These are phyloP conservation scores for Plenodomus biglobosus DNA, from an alignment of 2,329 filamentous ascomycete species.

Conservation along the genomic window DNA sequence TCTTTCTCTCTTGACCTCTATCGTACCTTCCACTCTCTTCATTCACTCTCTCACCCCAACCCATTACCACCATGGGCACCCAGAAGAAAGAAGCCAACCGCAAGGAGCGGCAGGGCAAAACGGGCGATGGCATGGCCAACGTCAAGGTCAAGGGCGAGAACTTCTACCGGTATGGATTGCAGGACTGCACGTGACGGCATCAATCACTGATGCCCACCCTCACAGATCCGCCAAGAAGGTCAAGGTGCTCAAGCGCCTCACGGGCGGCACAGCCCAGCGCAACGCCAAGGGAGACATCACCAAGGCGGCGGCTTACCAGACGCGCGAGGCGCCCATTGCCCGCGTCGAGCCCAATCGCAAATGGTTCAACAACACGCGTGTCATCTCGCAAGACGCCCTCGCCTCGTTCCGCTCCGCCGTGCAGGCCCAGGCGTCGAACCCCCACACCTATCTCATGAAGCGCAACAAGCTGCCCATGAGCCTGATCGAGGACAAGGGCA, in stretches of 20 bases:
- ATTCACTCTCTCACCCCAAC: constrained; percentile 6
- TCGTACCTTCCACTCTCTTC: constrained; percentile 10
- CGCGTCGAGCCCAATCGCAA: constrained; percentile 94
- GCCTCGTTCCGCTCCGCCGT: constrained; percentile 88
- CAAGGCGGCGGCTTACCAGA: constrained; percentile 82
- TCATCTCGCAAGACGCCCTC: constrained; percentile 86
- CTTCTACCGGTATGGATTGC: constrained; percentile 68
- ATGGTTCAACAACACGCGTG: constrained; percentile 95
- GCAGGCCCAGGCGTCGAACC: constrained; percentile 84
- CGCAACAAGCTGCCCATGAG: constrained; percentile 97
- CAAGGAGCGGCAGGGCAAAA: constrained; percentile 82
- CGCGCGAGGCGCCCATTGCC: constrained; percentile 75
- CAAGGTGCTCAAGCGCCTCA: constrained; percentile 86
- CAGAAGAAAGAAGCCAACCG: constrained; percentile 88
- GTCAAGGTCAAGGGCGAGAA: constrained; percentile 96
- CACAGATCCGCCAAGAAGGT: constrained; percentile 73
- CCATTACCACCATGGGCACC: constrained; percentile 67
- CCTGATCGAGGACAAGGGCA: constrained; percentile 76
- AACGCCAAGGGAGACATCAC: constrained; percentile 84
- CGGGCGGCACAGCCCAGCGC: constrained; percentile 78
- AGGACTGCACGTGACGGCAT: not conserved
- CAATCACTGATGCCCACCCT: constrained; percentile 1
- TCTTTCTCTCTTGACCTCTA: too few species aligned
- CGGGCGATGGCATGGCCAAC: constrained; percentile 83
- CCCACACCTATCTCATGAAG: constrained; percentile 93